Evolutionary conservation across 495 filamentous ascomycete species (phyloP), one percentile per base, ranked within the genome.

Genomic region (Antarctomyces pellizariae): DNA sequence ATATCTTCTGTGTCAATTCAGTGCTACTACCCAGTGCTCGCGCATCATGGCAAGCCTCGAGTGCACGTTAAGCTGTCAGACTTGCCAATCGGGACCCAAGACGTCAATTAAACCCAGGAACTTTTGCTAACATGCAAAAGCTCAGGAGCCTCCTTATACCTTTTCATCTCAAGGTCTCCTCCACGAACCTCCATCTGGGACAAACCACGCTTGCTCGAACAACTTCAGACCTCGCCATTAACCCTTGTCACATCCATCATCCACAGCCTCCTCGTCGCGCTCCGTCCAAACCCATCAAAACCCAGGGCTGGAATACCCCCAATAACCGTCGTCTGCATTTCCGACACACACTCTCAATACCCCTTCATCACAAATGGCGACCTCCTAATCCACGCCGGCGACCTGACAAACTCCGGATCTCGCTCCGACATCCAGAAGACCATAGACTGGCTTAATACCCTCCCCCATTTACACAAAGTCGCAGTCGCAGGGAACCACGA

Each of bases 401-500:
- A 95, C 45, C 48, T 93, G 32, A 64, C 66, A 25, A 73, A 76
- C 30, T 57, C 56, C 18, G 86, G 84, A 26, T 73, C 62, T 10
- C 53, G 59, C 3, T 52, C 56, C 6, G 70, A 77, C 26, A 71
- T 95, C 22, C 74, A 82, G 53, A 57, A 53, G 16, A 66, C 75
- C 36, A 47, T 91, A 12, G 64, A 83, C 46, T 93, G 83, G 83
- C 56, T 93, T 3, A 49, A 50, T 14, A 53, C 51, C 12, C 57
- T 82, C 2, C 69, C 73, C 1, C 79, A 92, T 38, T 47, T 49
- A 17, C 56, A 82, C 34, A 91, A 90, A 46, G 61, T 93, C 25
- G 62, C 79, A 19, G 73, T 93, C 33, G 61, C 67, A 31, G 84
- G 84, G n/a, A 92, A 90, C 44, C 80, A 91, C 45, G 83, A 91